Percentiles rank a stretch among this genome's conserved stretches.
Conservation (phyloP, 768 basidiomycete genomes). For the Suillus sp. region DNA sequence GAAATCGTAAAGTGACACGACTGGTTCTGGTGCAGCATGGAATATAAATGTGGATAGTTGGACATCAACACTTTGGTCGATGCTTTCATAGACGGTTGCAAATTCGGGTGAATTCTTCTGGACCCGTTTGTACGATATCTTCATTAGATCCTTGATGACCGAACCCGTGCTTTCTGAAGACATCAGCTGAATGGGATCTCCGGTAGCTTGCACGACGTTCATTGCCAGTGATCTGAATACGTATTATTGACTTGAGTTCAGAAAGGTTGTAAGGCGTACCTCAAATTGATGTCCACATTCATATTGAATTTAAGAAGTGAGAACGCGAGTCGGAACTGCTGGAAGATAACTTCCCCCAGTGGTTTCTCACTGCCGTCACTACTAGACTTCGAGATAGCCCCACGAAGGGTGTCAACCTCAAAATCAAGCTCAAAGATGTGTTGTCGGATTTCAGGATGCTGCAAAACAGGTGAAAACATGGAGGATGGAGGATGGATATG, state of each 20-base stretch:
- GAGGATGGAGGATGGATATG: constrained; percentile 6
- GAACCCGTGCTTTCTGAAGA: constrained; percentile 54
- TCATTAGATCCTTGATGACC: constrained; percentile 66
- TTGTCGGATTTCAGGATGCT: constrained; percentile 46
- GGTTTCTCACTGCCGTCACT: constrained; percentile 64
- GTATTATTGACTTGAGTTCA: constrained; percentile 14
- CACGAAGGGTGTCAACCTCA: constrained; percentile 80
- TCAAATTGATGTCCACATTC: constrained; percentile 80
- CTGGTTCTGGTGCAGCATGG: constrained; percentile 85
- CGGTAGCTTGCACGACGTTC: constrained; percentile 63
- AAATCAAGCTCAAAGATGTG: constrained; percentile 85
- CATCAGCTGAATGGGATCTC: constrained; percentile 60
- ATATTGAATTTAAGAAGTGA: constrained; percentile 82
- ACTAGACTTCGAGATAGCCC: constrained; percentile 72
- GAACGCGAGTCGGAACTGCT: constrained; percentile 76
- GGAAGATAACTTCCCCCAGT: constrained; percentile 78
- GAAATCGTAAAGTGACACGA: constrained; percentile 91
- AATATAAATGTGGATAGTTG: constrained; percentile 90
- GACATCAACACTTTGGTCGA: constrained; percentile 87
- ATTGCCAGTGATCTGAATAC: constrained; percentile 68
- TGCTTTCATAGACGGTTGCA: constrained; percentile 71
- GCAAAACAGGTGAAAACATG: constrained; percentile 5
- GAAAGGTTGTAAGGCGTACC: constrained; percentile 42
- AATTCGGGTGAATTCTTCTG: constrained; percentile 89
- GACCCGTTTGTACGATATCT: constrained; percentile 75